Base-by-base conservation (phyloP, 2,329 filamentous ascomycete genomes). In the Periconia macrospinosa region DNA sequence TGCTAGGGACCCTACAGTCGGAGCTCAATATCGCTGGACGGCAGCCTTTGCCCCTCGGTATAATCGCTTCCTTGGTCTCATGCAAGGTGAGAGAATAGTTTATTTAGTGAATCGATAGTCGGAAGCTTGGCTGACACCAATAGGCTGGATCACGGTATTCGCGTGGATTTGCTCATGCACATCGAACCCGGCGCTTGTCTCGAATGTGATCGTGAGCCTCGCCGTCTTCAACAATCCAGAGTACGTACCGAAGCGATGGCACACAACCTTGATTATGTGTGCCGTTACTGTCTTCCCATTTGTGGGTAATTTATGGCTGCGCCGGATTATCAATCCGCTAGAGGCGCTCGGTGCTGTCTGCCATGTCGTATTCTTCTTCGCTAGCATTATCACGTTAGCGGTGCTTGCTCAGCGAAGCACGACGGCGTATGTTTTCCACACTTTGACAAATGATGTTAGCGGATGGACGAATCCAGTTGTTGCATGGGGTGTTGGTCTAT, bases 201-300 rank as follows among this genome's bases (percentile, higher is more conserved):
- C 65, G 1, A 66, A 66, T 18, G 55, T 66, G 43, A 61, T 69
- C 42, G 60, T 63, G 6, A 64, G 63, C 14, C 55, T 71, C 9
- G 60, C 62, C 2, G 61, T 68, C 6, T 67, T 81, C 45, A 78
- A 76, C 43, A 55, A 55, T 1, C 79, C 79, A 52, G 53, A 63
- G 1, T n/a, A n/a, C n/a, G n/a, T n/a, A n/a, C 60, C 68, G 1
- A 50, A 78, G 49, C 60, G 69, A 19, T 83, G 79, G 78, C 80
- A 83, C 46, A 76, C 71, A 1, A 81, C 79, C 2, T 67, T 83
- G 2, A 65, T 83, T 11, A 75, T 77, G 58, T 79, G 76, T 55
- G 77, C 75, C 0, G 63, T 78, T 30, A 69, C 75, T 19, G 17
- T 72, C 1, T 55, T 78, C 3, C 67, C 74, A 1, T 63, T 76